Evolutionary conservation across 108 stramenopile genomes (phyloP).

Genomic region (Discostella stelligeroides): DNA sequence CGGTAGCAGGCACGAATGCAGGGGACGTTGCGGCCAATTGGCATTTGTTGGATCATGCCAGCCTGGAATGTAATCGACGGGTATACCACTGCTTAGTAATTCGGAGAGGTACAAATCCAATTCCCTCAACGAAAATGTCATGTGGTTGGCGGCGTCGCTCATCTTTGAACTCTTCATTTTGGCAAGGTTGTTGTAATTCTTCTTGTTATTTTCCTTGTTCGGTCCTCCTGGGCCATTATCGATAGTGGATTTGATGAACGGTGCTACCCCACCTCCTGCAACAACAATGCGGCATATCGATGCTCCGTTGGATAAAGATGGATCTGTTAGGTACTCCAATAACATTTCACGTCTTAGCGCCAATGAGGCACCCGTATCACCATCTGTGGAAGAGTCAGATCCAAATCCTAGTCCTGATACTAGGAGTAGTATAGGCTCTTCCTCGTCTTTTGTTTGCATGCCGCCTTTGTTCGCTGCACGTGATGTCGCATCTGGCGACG

Average conservation of each 20-base stretch:
- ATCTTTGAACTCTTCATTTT: slow-evolving; percentile 26
- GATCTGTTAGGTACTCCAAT: slow-evolving; percentile 70
- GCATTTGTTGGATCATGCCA: slow-evolving; percentile 83
- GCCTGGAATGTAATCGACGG: slow-evolving; percentile 80
- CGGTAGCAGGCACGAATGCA: slow-evolving; percentile 79
- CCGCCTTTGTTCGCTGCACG: neutral
- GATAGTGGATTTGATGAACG: slow-evolving; percentile 1
- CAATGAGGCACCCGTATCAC: slow-evolving; percentile 48
- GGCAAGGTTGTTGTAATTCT: slow-evolving; percentile 19
- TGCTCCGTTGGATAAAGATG: slow-evolving; percentile 50
- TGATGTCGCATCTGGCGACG: slow-evolving; percentile 17
- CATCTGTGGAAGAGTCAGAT: slow-evolving; percentile 34
- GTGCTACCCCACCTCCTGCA: slow-evolving; percentile 59
- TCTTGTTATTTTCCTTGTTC: slow-evolving; percentile 4
- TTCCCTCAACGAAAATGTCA: slow-evolving; percentile 42
- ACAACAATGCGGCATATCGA: slow-evolving; percentile 70
- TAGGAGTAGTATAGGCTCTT: slow-evolving; percentile 60
- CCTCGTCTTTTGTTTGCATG: slow-evolving; percentile 5
- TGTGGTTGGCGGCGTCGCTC: slow-evolving; percentile 16
- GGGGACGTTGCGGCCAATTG: slow-evolving; percentile 86
- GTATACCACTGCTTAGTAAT: slow-evolving; percentile 61
- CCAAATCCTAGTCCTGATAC: slow-evolving; percentile 77
- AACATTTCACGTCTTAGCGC: slow-evolving; percentile 77
- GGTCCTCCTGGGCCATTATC: neutral
- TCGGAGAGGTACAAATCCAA: slow-evolving; percentile 67